These are phyloP conservation scores for Suillus tomentosus DNA, from an alignment of 768 basidiomycete genomes.

Conservation along the genomic window DNA sequence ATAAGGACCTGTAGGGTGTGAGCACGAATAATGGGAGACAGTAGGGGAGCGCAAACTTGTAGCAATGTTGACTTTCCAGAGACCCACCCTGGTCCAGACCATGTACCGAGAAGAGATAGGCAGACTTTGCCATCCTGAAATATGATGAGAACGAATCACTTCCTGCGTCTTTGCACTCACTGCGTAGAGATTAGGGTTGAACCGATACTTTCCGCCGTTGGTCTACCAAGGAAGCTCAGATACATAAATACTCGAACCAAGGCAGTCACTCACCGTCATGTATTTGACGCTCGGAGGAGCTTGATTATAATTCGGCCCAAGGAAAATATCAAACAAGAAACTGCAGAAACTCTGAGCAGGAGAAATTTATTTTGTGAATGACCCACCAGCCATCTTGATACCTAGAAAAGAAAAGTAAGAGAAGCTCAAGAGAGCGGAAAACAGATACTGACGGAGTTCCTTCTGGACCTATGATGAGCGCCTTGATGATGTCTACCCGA, in stretches of 20 bases:
- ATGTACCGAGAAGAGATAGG: slow-evolving; percentile 87
- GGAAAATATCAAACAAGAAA: slow-evolving; percentile 89
- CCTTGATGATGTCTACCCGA: slow-evolving; percentile 89
- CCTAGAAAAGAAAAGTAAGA: slow-evolving; percentile 39
- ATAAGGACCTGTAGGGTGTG: slow-evolving; percentile 62
- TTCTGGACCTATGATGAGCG: slow-evolving; percentile 90
- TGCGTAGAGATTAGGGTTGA: slow-evolving; percentile 95
- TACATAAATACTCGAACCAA: background rate
- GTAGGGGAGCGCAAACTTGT: slow-evolving; percentile 51
- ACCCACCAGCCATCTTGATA: slow-evolving; percentile 90
- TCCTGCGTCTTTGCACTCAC: slow-evolving; percentile 41
- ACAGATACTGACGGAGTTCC: slow-evolving; percentile 76
- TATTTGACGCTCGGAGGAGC: slow-evolving; percentile 77
- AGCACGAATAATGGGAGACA: background rate
- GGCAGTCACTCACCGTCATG: slow-evolving; percentile 49
- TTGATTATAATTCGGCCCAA: slow-evolving; percentile 87
- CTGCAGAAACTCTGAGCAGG: slow-evolving; percentile 29
- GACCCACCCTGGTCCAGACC: slow-evolving; percentile 93
- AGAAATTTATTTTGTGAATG: background rate
- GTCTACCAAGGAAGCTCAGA: slow-evolving; percentile 52
- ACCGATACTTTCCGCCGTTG: slow-evolving; percentile 84
- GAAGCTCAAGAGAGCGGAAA: slow-evolving; percentile 8
- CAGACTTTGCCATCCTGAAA: slow-evolving; percentile 91
- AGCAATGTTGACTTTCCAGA: slow-evolving; percentile 87
- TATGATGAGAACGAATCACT: slow-evolving; percentile 5